Base-by-base conservation (phyloP, 345 rosid genomes). In the Zanthoxylum bungeanum region DNA sequence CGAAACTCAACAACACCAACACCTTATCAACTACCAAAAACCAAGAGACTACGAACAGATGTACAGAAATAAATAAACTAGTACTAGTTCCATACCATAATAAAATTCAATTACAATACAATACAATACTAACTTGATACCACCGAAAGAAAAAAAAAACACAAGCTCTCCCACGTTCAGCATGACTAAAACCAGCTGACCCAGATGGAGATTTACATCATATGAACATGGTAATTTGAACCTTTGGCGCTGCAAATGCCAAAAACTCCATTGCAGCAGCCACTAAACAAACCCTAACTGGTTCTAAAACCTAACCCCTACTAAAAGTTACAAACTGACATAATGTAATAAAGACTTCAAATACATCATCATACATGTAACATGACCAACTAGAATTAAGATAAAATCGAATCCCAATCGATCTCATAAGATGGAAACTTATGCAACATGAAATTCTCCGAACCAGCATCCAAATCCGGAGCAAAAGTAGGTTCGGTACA, bases 401-500 rank as follows among this genome's bases (percentile, higher is more conserved):
- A 76, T 46, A 73, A 61, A 28, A 90, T 85, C 25, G 93, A 81
- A 37, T 76, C 97, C 97, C 97, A 94, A 60, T 94, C 98, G 27
- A 92, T 94, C 87, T 94, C 98, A 31, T 81, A 84, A 27, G 98
- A 94, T 7, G 98, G 97, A 75, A 28, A 94, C 80, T 90, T 94
- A 71, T 92, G 89, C 90, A 92, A 75, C 76, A 79, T 34, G 59
- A 86, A 90, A 33, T 78, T 85, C 71, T 92, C 95, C 19, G 86
- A 69, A 10, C 66, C 47, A 19, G 51, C 80, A 12, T 81, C 83
- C 90, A 90, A 4, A 0, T 44, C 49, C 2, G 16, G 1, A 16
- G 19, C 19, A 14, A 19, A 86, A 57, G 64, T 75, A 33, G 78
- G 73, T 51, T 83, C 84, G 42, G 82, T 72, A 24, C 74, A 64